Evolutionary conservation across 2,329 filamentous ascomycete genomes (phyloP).

Genomic region (Simplicillium sp.): DNA sequence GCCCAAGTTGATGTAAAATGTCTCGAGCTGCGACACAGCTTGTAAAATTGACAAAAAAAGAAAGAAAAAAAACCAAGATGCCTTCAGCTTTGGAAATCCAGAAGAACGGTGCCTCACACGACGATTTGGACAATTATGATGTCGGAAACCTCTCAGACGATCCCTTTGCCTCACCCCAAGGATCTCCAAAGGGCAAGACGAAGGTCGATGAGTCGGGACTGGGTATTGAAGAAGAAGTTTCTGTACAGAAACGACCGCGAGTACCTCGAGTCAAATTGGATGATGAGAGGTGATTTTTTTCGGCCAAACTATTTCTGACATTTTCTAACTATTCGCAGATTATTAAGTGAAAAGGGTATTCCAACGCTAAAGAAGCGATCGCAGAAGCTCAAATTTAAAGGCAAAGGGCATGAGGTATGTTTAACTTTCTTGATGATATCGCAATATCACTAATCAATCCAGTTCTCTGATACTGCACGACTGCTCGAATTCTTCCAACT

Average conservation of each 20-base stretch:
- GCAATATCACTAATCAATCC: background rate
- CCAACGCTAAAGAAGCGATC: constrained; percentile 68
- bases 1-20: too few species aligned
- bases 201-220: constrained; percentile 44
- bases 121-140: constrained; percentile 71
- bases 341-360: constrained; percentile 78
- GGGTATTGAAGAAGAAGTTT: constrained; percentile 80
- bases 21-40: background rate
- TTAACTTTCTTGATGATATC: too few species aligned
- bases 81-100: constrained; percentile 7
- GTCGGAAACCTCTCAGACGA: constrained; percentile 42
- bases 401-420: constrained; percentile 81
- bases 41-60: background rate
- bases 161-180: constrained; percentile 37
- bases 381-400: constrained; percentile 69
- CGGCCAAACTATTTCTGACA: background rate
- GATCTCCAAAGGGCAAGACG: constrained; percentile 33
- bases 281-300: constrained; percentile 51
- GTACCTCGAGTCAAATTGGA: constrained; percentile 77
- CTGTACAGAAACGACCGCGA: constrained; percentile 65
- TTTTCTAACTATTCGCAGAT: constrained; percentile 29
- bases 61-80: constrained; percentile 9
- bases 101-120: constrained; percentile 24
- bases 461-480: constrained; percentile 77
- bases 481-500: constrained; percentile 87